Evolutionary conservation across 2,329 filamentous ascomycete genomes (phyloP), one percentile per base, ranked within the genome.

Genomic region (Blastomyces gilchristii): DNA sequence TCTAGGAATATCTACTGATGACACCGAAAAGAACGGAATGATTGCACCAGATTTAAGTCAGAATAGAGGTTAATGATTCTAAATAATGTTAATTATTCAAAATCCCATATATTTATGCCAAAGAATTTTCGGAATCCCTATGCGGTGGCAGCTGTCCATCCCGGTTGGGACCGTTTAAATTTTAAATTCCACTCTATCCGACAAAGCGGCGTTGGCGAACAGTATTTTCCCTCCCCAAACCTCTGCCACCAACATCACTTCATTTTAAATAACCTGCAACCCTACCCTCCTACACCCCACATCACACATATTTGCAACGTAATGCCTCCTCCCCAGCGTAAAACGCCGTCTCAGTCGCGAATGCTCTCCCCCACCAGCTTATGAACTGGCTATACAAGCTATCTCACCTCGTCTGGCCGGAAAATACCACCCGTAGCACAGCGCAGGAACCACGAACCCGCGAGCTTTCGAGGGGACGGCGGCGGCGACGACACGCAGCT

Each of bases 341-440:
- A 16, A 49, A 28, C n/a, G 8, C 37, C 28, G 25, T 59, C 28
- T 37, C 41, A 59, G 5, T 11, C 12, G 3, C 45, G 16, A 49
- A 59, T 59, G 25, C 16, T 37, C 28, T n/a, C 25, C 57, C 28
- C 34, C 31, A 2, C 28, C 16, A 28, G 43, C 43, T 34, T 59
- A 59, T 59, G 58, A 49, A 43, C n/a, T 59, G 58, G 58, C 37
- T 59, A 58, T 28, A 3, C 16, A 58, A 58, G 54, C 34, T 58
- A 41, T 41, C 22, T 11, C 11, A 58, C 54, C 31, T 58, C 37
- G 6, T 41, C 22, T 28, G n/a, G 54, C 54, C 54, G 3, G 37
- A 59, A 28, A 31, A 47, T 28, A 12, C 43, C 58, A 16, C 28
- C 11, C 11, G 43, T 16, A 37, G n/a, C 25, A 43, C 43, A 34